A percentile compares a stretch with the other conserved stretches of the same genome.
phyloP scores from a whole-genome alignment of 805 yeast genomes.

The Metschnikowia cubensis region DNA sequence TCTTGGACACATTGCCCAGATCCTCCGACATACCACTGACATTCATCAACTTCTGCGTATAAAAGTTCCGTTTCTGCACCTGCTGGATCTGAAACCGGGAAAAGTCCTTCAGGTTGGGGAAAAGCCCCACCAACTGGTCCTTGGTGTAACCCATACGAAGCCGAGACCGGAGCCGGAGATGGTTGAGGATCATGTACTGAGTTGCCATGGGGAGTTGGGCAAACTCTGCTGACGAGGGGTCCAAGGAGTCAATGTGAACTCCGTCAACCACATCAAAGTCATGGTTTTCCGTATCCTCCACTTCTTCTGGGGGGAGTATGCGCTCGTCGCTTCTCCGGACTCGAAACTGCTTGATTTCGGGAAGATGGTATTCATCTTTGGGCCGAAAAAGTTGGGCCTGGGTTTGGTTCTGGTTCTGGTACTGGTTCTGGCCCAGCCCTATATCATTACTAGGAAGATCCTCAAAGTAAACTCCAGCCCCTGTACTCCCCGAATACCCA shows the following conservation, averaged over 20 bases:
- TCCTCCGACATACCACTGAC: constrained; percentile 73
- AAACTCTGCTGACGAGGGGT: constrained; percentile 81
- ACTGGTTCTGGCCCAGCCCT: too few relatives aligned
- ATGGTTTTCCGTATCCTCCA: constrained; percentile 45
- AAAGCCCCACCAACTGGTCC: constrained; percentile 76
- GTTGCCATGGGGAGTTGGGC: constrained; percentile 72
- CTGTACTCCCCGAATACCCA: not conserved
- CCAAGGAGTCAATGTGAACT: constrained; percentile 66
- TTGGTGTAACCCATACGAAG: constrained; percentile 93
- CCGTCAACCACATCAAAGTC: constrained; percentile 55
- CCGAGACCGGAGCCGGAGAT: constrained; percentile 77
- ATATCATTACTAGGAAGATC: constrained; percentile 21
- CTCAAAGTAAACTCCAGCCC: constrained; percentile 19
- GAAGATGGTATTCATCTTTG: constrained; percentile 84
- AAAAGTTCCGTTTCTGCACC: constrained; percentile 86
- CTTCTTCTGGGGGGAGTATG: constrained; percentile 69
- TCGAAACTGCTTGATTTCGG: constrained; percentile 56
- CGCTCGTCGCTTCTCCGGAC: constrained; percentile 62
- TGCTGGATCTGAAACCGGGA: constrained; percentile 89
- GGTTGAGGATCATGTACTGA: constrained; percentile 83
- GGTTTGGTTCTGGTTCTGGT: too few relatives aligned
- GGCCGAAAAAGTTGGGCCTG: constrained; percentile 35
- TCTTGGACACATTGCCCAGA: constrained; percentile 40
- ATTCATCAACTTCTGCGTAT: constrained; percentile 82
- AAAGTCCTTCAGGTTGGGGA: constrained; percentile 84